Percentiles rank a stretch among this genome's conserved stretches.
Conservation (phyloP, 2,329 filamentous ascomycete genomes). For the Botryotinia globosa region DNA sequence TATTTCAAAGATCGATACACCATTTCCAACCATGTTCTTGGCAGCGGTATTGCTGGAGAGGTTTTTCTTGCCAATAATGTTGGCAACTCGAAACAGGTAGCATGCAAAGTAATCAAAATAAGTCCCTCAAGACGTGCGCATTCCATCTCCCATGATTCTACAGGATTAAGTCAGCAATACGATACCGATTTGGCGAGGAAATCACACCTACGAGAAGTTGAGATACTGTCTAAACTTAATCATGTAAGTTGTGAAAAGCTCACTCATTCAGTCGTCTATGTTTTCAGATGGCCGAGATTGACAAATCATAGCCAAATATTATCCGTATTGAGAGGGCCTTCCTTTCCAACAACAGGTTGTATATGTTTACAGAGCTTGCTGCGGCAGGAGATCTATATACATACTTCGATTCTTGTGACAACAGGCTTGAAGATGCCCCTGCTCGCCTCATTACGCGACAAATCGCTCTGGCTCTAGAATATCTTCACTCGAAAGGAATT, state of each 20-base stretch:
- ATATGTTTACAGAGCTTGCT: slow-evolving; percentile 57
- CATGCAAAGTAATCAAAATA: slow-evolving; percentile 65
- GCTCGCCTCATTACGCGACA: slow-evolving; percentile 36
- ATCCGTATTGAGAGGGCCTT: slow-evolving; percentile 52
- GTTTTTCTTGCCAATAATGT: slow-evolving; percentile 55
- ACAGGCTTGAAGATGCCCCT: slow-evolving; percentile 31
- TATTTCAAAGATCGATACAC: slow-evolving; percentile 48
- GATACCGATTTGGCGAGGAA: slow-evolving; percentile 35
- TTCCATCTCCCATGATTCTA: not conserved
- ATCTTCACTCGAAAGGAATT: slow-evolving; percentile 35
- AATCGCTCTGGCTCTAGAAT: slow-evolving; percentile 35
- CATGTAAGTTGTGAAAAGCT: slow-evolving; percentile 45
- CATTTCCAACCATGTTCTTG: slow-evolving; percentile 51
- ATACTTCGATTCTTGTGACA: slow-evolving; percentile 32
- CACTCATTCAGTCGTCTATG: not conserved
- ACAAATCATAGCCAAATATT: slow-evolving; percentile 50
- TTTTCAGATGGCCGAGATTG: not conserved
- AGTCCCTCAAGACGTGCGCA: slow-evolving; percentile 27
- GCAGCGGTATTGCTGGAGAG: slow-evolving; percentile 51
- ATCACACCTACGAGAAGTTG: slow-evolving; percentile 48
- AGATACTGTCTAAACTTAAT: slow-evolving; percentile 52
- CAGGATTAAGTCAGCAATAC: not conserved
- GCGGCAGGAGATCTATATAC: slow-evolving; percentile 43
- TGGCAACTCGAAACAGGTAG: slow-evolving; percentile 56
- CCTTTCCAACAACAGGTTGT: slow-evolving; percentile 48